These are phyloP conservation scores for Solanum sitiens DNA, from an alignment of 257 asterid species.

Conservation along the genomic window DNA sequence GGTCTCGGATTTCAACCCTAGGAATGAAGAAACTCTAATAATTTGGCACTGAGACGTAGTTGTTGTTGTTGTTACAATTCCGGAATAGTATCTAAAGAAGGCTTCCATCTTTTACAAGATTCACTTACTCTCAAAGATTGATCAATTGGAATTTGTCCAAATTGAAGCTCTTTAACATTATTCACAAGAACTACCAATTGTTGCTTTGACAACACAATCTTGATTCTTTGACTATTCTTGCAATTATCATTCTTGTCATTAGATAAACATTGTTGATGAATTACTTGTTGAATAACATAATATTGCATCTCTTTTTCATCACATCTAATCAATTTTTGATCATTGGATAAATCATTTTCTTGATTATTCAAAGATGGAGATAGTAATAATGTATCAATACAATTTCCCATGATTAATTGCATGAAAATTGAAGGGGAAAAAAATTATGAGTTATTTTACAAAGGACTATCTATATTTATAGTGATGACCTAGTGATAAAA, in stretches of 20 bases:
- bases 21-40: neutral
- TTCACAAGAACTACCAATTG: constrained; percentile 39
- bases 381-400: neutral
- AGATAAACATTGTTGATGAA: neutral
- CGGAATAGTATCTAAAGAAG: constrained; percentile 42
- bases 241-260: neutral
- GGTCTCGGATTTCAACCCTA: accelerated
- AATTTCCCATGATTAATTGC: constrained; percentile 15
- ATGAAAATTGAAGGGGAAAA: neutral
- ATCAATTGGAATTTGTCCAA: constrained; percentile 2
- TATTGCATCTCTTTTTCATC: neutral
- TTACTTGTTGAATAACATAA: constrained; percentile 6
- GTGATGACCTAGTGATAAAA: neutral
- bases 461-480: neutral
- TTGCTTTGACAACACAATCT: constrained; percentile 38
- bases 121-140: neutral
- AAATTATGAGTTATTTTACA: neutral
- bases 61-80: constrained; percentile 8
- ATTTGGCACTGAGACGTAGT: neutral
- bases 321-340: constrained; percentile 8
- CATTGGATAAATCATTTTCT: neutral
- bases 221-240: constrained; percentile 24
- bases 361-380: neutral
- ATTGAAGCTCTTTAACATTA: constrained; percentile 16
- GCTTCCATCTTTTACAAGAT: constrained; percentile 32